A percentile compares a stretch with the other conserved stretches of the same genome.
These are phyloP conservation scores for Pyrus bretschneideri DNA, from an alignment of 306 rosid genomes.

Conservation along the genomic window DNA sequence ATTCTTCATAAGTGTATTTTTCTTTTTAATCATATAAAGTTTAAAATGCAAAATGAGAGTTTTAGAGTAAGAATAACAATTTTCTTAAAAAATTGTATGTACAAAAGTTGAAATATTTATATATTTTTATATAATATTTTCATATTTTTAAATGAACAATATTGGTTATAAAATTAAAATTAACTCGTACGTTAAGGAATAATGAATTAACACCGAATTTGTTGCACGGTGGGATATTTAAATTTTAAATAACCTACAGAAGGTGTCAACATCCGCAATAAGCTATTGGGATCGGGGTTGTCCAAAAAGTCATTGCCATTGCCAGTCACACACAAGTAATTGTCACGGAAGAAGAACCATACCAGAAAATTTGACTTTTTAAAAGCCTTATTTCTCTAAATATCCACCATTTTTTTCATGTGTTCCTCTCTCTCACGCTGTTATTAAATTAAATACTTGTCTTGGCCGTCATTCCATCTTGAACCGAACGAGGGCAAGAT, in stretches of 20 bases:
- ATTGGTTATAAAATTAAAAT: background rate
- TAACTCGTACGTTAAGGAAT: too few species aligned
- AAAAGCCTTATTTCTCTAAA: background rate
- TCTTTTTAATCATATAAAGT: too few species aligned
- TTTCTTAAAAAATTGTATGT: too few species aligned
- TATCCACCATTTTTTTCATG: conserved; percentile 18
- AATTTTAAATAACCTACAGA: conserved; percentile 7
- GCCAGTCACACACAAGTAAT: conserved; percentile 14
- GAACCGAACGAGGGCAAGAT: too few species aligned
- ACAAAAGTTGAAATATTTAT: too few species aligned
- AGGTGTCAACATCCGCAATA: conserved; percentile 37
- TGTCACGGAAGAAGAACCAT: conserved; percentile 15
- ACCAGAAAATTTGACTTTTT: conserved; percentile 51
- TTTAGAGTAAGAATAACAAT: fast-evolving
- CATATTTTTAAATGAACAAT: too few species aligned
- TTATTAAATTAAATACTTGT: background rate
- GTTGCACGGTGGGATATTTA: background rate
- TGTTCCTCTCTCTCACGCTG: background rate
- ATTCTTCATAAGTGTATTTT: fast-evolving
- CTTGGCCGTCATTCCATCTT: background rate
- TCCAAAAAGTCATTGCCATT: conserved; percentile 37
- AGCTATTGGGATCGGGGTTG: conserved; percentile 14
- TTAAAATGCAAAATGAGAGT: too few species aligned
- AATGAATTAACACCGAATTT: too few species aligned
- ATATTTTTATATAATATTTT: too few species aligned